Evolutionary conservation across 2,329 filamentous ascomycete species (phyloP).

Genomic region (Aspergillus udagawae): DNA sequence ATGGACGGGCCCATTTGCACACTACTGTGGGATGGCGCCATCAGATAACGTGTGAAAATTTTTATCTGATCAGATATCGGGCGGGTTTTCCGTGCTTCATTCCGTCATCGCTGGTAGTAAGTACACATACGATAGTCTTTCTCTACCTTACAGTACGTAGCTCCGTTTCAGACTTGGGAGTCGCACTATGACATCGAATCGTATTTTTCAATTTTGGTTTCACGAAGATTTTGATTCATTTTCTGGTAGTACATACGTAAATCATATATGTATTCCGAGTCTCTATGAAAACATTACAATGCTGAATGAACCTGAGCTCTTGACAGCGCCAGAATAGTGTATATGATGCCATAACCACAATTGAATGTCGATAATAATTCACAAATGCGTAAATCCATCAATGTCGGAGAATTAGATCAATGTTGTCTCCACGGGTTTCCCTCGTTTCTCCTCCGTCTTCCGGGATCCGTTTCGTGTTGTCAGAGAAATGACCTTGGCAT

Average conservation of each 20-base stretch:
- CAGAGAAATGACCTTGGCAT: background rate
- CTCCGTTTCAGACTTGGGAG: background rate
- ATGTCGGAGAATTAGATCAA: background rate
- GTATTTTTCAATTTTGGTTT: background rate
- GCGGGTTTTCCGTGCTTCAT: background rate
- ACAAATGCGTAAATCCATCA: too few relatives aligned
- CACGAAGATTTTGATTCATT: background rate
- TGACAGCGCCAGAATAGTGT: background rate
- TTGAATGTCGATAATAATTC: too few relatives aligned
- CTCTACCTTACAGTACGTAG: background rate
- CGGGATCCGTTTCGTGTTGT: background rate
- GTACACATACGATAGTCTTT: too few relatives aligned
- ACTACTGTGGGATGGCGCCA: slow-evolving; percentile 16
- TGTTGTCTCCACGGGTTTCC: background rate
- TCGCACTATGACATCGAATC: background rate
- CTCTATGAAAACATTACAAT: background rate
- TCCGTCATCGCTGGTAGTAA: background rate
- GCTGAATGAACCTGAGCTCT: background rate
- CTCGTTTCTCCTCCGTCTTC: background rate
- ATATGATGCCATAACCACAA: background rate
- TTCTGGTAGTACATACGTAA: background rate
- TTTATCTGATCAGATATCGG: slow-evolving; percentile 24
- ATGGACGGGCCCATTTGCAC: background rate
- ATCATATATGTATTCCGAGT: background rate
- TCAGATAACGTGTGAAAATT: slow-evolving; percentile 22